These are phyloP conservation scores for Dendrobium chrysotoxum DNA, from an alignment of 106 monocot species.

Conservation along the genomic window DNA sequence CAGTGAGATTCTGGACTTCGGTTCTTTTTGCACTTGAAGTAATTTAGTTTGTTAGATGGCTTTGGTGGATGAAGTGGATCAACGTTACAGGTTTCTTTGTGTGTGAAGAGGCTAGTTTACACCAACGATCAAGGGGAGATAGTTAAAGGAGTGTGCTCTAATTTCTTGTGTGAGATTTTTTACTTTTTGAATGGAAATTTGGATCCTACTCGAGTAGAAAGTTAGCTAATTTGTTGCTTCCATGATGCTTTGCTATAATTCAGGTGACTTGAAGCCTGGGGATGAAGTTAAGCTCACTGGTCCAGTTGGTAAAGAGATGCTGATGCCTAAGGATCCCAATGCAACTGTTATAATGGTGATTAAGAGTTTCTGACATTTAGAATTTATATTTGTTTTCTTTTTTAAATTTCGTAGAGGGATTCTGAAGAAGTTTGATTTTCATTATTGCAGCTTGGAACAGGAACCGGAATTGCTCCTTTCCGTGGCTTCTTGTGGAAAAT, in stretches of 20 bases:
- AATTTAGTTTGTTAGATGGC: neutral
- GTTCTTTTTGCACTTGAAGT: neutral
- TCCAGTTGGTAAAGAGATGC: constrained; percentile 98
- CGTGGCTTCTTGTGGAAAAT: constrained; percentile 93
- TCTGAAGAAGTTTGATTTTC: neutral
- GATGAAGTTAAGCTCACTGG: constrained; percentile 82
- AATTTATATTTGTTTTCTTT: neutral
- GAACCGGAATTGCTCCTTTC: constrained; percentile 97
- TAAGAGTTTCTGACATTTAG: neutral
- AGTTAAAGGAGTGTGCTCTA: constrained; percentile 98
- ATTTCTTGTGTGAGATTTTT: constrained; percentile 78
- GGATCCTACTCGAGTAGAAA: neutral
- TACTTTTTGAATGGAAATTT: neutral
- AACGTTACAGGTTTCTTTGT: constrained; percentile 72
- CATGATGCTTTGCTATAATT: neutral
- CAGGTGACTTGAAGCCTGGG: constrained; percentile 95
- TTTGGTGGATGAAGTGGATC: neutral
- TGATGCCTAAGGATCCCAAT: constrained; percentile 96
- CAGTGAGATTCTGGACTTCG: constrained; percentile 36
- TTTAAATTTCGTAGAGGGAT: neutral
- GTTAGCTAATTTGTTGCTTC: neutral
- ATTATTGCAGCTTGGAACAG: constrained; percentile 79
- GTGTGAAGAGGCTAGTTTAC: constrained; percentile 91
- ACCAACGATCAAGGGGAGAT: constrained; percentile 95
- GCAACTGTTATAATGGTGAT: constrained; percentile 91